Base-by-base conservation (phyloP, 2,329 filamentous ascomycete genomes). In the Ascochyta viciae-villosae region DNA sequence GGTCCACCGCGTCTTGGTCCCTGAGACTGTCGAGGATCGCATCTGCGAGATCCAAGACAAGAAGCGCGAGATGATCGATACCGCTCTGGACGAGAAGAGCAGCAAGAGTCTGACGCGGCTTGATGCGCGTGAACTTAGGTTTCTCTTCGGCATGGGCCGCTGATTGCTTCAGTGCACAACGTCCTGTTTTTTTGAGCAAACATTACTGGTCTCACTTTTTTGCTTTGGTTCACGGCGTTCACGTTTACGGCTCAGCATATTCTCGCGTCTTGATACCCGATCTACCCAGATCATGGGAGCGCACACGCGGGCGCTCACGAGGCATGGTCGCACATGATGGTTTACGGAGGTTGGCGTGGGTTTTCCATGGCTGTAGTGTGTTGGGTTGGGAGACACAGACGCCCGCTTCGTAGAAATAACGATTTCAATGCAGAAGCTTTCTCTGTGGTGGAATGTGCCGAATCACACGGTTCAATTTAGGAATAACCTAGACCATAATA, bases 11-110 rank as follows among this genome's bases (percentile, higher is more conserved):
- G 84, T 96, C 23, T 78, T 96, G 3, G 86, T 94, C 7, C 75
- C 87, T 64, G 83, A 85, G 6, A 96, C 93, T 0, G 90, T 97
- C 1, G 93, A 97, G 74, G 92, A 96, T 70, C 86, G 92, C 7
- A 96, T 97, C 61, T 80, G 94, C 29, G 82, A 82, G 23, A 78
- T 96, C 15, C 92, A 96, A 72, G 85, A 93, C 47, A 82, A 85
- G 73, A 97, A 96, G 79, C 85, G 89, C 22, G 81, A 85, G 39
- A 79, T 96, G 34, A 91, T 96, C 34, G 87, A 91, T 58, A 83
- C 86, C 9, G 93, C 92, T 1, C 82, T 97, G 22, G 90, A 95
- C 66, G 91, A 96, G 75, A 84, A 85, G 24, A 89, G 87, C 35
- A 84, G 84, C 31, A 84, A 85, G 68, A 85, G 82, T 56, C 80